Conservation (phyloP, 306 rosid species). For the Quercus rubra region DNA sequence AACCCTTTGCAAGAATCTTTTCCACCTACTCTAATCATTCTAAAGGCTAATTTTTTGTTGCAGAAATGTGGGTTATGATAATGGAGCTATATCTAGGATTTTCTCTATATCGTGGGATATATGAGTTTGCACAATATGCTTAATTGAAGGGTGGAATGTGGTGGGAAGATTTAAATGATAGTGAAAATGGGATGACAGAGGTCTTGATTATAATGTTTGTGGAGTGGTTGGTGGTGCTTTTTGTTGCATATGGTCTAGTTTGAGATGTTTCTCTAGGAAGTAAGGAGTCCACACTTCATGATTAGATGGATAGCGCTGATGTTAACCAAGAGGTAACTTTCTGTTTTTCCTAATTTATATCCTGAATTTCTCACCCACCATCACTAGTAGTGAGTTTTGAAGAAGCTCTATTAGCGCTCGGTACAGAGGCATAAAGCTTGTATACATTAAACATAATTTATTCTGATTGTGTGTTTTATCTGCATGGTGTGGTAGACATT, state of each 20-base stretch:
- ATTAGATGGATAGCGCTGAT: constrained; percentile 63
- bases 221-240: constrained; percentile 64
- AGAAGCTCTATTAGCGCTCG: background rate
- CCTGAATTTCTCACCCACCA: background rate
- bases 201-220: constrained; percentile 55
- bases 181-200: constrained; percentile 64
- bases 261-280: constrained; percentile 55
- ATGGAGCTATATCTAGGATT: constrained; percentile 79
- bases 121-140: constrained; percentile 59
- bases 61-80: constrained; percentile 61
- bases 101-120: constrained; percentile 68
- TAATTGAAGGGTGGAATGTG: constrained; percentile 60
- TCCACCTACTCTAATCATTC: background rate
- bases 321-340: constrained; percentile 71
- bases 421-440: background rate
- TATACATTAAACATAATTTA: background rate
- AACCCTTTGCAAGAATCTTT: background rate
- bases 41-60: background rate
- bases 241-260: constrained; percentile 62
- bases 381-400: background rate
- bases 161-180: constrained; percentile 62
- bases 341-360: background rate
- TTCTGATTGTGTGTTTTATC: no score
- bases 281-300: constrained; percentile 59
- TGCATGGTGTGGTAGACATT: no score